Conservation (phyloP, 31 red algal species). For the Bonnemaisonia californica region DNA sequence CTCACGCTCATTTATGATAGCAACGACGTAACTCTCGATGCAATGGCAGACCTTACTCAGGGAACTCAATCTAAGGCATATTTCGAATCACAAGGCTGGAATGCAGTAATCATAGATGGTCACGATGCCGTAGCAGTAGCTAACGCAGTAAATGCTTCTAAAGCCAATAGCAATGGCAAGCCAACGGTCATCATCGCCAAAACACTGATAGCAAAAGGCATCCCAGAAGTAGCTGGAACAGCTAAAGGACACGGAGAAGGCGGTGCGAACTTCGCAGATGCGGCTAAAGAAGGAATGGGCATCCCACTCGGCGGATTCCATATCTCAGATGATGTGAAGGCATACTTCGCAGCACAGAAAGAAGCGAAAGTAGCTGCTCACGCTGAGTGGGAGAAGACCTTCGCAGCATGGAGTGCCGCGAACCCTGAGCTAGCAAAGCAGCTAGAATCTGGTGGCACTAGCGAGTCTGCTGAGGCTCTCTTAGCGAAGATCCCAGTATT, state of each 20-base stretch:
- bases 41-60: constrained; percentile 81
- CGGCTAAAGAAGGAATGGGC: constrained; percentile 75
- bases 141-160: constrained; percentile 76
- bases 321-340: constrained; percentile 74
- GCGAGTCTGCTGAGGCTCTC: constrained; percentile 42
- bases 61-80: constrained; percentile 82
- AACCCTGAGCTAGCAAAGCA: constrained; percentile 83
- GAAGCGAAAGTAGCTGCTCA: no score
- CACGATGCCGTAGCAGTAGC: constrained; percentile 69
- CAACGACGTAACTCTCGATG: constrained; percentile 97
- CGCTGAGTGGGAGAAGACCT: constrained; percentile 59
- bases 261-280: constrained; percentile 79
- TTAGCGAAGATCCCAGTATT: constrained; percentile 19
- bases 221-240: no score
- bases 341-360: constrained; percentile 71
- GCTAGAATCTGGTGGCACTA: no score
- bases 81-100: constrained; percentile 96
- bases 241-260: no score
- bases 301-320: constrained; percentile 78
- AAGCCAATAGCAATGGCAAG: constrained; percentile 79
- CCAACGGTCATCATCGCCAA: constrained; percentile 86
- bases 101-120: no score
- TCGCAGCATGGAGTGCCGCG: constrained; percentile 74
- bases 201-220: no score
- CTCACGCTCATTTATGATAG: constrained; percentile 97